Conservation (phyloP, 1,139 yeast genomes). For the Debaryomyces nepalensis region DNA sequence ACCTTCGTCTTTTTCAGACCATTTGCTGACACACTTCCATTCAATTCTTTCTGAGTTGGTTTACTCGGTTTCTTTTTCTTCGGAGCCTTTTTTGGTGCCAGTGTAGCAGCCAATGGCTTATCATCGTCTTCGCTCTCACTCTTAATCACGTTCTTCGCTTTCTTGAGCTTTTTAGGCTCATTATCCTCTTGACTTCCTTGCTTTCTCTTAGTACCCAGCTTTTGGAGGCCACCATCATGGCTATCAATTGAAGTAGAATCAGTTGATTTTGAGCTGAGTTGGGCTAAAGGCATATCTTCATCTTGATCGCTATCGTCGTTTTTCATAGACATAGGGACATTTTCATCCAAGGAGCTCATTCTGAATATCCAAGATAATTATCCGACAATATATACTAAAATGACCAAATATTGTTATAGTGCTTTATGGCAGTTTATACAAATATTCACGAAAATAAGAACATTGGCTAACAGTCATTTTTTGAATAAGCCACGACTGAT, state of each 20-base stretch:
- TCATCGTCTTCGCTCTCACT: slow-evolving; percentile 12
- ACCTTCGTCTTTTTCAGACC: slow-evolving; percentile 1
- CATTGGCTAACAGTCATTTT: slow-evolving; percentile 3
- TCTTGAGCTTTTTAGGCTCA: slow-evolving; percentile 8
- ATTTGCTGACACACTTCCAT: too few species aligned
- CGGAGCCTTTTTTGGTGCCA: slow-evolving; percentile 1
- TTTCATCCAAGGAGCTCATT: slow-evolving; percentile 26
- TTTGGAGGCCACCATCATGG: slow-evolving; percentile 11
- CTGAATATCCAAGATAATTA: too few species aligned
- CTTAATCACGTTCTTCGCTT: slow-evolving; percentile 6
- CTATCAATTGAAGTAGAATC: slow-evolving; percentile 7
- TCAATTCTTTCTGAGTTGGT: slow-evolving; percentile 3
- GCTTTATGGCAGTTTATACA: too few species aligned
- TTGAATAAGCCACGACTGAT: not conserved
- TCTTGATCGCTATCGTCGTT: slow-evolving; percentile 10
- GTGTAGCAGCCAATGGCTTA: slow-evolving; percentile 10
- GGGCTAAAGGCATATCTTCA: slow-evolving; percentile 18
- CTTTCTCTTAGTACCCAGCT: slow-evolving; percentile 8
- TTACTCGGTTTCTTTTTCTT: slow-evolving; percentile 8
- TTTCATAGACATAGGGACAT: slow-evolving; percentile 19
- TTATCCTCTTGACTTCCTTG: not conserved
- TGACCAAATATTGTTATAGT: too few species aligned
- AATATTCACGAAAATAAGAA: too few species aligned
- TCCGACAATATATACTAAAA: too few species aligned
- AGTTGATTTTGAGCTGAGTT: slow-evolving; percentile 7